Conservation (phyloP, 179 eudicot species). For the Sideroxylon spinosum region DNA sequence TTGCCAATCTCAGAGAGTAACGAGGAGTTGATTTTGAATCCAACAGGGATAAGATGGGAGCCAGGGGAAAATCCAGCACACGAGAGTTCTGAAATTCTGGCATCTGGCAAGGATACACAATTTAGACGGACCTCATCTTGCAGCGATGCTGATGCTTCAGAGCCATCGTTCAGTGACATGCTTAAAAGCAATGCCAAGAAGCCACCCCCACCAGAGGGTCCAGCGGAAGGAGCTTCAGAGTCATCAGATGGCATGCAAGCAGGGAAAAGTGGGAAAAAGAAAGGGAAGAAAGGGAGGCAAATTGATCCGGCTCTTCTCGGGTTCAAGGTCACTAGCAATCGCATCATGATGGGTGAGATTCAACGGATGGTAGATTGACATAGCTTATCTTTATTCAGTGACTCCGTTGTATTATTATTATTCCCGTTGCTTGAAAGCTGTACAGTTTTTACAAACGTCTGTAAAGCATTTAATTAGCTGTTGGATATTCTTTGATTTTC, state of each 20-base stretch:
- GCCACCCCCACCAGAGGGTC: slow-evolving; percentile 44
- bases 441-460: slow-evolving; percentile 14
- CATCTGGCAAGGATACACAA: slow-evolving; percentile 48
- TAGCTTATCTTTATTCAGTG: neutral
- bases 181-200: slow-evolving; percentile 74
- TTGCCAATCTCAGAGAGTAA: neutral
- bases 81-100: slow-evolving; percentile 28
- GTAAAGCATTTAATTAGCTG: slow-evolving; percentile 8
- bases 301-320: slow-evolving; percentile 96
- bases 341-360: slow-evolving; percentile 99
- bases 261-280: slow-evolving; percentile 70
- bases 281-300: slow-evolving; percentile 90
- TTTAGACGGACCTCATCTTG: slow-evolving; percentile 71
- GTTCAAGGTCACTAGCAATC: slow-evolving; percentile 97
- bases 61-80: slow-evolving; percentile 30
- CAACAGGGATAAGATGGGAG: slow-evolving; percentile 43
- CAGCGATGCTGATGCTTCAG: slow-evolving; percentile 77
- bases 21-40: neutral
- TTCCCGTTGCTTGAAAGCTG: slow-evolving; percentile 9
- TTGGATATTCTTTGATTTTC: slow-evolving; percentile 12
- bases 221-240: slow-evolving; percentile 34
- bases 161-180: slow-evolving; percentile 91
- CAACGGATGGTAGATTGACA: slow-evolving; percentile 70
- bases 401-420: neutral
- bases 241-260: slow-evolving; percentile 51